Evolutionary conservation across 495 filamentous ascomycete species (phyloP), one percentile per base, ranked within the genome.

Genomic region (Talaromyces ruber): DNA sequence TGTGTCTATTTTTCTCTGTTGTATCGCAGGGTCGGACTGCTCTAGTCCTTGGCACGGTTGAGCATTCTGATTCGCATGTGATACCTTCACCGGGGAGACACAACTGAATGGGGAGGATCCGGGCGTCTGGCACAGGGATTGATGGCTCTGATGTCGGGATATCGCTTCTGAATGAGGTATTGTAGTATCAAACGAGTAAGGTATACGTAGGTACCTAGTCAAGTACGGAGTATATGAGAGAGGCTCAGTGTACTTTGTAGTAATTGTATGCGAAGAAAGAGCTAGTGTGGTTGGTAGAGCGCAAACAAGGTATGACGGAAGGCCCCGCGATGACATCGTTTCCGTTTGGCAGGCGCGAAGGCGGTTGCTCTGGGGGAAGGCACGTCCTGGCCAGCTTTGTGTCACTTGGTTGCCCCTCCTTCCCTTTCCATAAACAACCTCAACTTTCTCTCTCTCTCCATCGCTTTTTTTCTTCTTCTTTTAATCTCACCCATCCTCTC

Each of bases 251-350:
- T 32, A 9, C 6, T 8, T 32, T 1, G 30, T 11, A 34, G 12
- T 6, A 34, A 43, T 43, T 1, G 18, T 47, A n/a, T 47, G 2
- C 4, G 29, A 39, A 30, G 55, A 58, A 32, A 39, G 18, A 39
- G 55, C 24, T 11, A 7, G 18, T 14, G 22, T 16, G 21, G 57
- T 32, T 18, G 29, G 28, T n/a, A 18, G 25, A 56, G 14, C n/a
- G 56, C 56, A 25, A 29, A 47, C 12, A 11, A 60, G 14, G 45
- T 8, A n/a, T 29, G 34, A 59, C 25, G 59, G 45, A 50, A 52
- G 59, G 59, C 59, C 59, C 59, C 59, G 59, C 59, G 39, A 60
- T 60, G 59, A 60, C 59, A 60, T 60, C 59, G 39, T 60, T 60
- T 32, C 12, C 43, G 8, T 50, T 60, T 52, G 47, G 47, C 47